Evolutionary conservation across 345 rosid genomes (phyloP).

Genomic region (Citrus inodora): DNA sequence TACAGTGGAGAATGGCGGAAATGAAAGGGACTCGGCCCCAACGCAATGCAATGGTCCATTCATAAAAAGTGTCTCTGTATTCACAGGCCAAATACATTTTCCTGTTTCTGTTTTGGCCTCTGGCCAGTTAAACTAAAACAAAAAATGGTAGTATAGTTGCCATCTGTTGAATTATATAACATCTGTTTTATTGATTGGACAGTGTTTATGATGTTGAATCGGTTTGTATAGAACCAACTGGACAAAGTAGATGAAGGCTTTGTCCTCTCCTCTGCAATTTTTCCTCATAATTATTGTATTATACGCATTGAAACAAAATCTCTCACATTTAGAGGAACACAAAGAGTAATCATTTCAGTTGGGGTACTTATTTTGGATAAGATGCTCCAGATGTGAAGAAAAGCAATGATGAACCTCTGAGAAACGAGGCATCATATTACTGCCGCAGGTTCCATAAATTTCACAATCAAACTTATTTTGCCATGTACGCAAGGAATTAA

Average conservation of each 20-base stretch:
- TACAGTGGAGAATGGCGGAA: slow-evolving; percentile 30
- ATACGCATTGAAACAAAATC: too few species aligned
- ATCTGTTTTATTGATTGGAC: neutral
- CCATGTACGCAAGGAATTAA: too few species aligned
- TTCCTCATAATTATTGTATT: neutral
- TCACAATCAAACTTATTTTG: too few species aligned
- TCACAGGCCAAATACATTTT: too few species aligned
- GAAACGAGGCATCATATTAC: neutral
- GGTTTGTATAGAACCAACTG: neutral
- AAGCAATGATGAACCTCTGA: too few species aligned
- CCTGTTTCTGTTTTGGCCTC: neutral
- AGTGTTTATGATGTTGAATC: neutral
- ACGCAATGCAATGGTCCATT: neutral
- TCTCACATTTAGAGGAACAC: neutral
- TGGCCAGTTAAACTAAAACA: too few species aligned
- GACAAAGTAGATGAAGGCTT: neutral
- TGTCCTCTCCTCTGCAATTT: neutral
- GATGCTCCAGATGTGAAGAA: too few species aligned
- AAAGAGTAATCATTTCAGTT: neutral
- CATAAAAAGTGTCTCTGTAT: neutral
- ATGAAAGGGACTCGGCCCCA: neutral
- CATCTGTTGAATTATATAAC: too few species aligned
- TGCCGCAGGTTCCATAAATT: too few species aligned
- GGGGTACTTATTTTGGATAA: neutral
- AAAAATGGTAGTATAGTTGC: too few species aligned